phyloP scores from a whole-genome alignment of 2,329 filamentous ascomycete genomes.

The Cladophialophora carrionii region DNA sequence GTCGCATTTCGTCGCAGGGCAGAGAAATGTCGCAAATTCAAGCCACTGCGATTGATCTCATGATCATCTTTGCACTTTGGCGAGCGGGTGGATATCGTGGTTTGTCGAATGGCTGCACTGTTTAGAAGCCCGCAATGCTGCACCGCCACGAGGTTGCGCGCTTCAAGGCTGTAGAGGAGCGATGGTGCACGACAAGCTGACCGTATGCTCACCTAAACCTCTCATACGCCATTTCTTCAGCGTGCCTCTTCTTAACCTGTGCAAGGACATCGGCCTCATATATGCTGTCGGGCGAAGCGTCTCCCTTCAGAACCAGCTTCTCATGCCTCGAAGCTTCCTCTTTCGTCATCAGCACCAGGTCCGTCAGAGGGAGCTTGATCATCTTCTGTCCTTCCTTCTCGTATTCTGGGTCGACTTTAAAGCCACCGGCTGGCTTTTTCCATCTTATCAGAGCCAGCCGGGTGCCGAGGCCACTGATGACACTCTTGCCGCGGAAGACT shows the following conservation, averaged over 20 bases:
- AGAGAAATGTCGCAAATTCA: neutral
- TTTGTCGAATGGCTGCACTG: neutral
- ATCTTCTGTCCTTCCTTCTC: conserved; percentile 71
- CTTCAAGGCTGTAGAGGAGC: neutral
- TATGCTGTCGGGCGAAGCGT: conserved; percentile 68
- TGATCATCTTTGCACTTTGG: too few relatives aligned
- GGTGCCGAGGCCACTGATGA: conserved; percentile 78
- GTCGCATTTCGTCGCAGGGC: neutral
- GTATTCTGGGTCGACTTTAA: conserved; percentile 64
- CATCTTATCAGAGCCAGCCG: conserved; percentile 80
- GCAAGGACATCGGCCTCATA: conserved; percentile 71
- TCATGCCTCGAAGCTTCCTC: conserved; percentile 83
- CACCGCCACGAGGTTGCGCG: neutral
- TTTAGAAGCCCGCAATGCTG: neutral
- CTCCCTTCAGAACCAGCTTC: conserved; percentile 72
- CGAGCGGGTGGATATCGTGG: neutral
- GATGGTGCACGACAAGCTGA: neutral
- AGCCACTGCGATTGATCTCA: neutral
- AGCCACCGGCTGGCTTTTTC: conserved; percentile 66
- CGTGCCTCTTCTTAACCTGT: conserved; percentile 67
- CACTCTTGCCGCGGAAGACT: conserved; percentile 80
- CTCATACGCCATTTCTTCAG: conserved; percentile 65
- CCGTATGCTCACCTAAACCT: conserved; percentile 49
- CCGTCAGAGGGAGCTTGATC: conserved; percentile 67
- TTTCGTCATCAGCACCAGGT: conserved; percentile 87